Percentiles rank a stretch among this genome's conserved stretches.
Evolutionary conservation across 768 basidiomycete genomes (phyloP).

Genomic region (Tylopilus subfusipes): DNA sequence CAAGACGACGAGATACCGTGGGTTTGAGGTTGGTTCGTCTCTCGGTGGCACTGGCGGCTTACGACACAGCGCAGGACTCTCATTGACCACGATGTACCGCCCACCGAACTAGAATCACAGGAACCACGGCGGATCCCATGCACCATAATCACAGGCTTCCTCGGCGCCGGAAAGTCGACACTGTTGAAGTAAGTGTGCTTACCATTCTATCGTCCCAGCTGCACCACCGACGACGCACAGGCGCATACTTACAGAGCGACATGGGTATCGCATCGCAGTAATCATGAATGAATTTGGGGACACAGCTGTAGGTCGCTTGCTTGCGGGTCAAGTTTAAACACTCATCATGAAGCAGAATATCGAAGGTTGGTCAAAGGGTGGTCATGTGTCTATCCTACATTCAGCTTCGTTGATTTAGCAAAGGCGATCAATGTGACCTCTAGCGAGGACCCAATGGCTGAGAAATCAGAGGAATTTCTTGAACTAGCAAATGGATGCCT

Average conservation of each 20-base stretch:
- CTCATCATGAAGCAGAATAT: constrained; percentile 61
- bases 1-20: constrained; percentile 60
- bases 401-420: constrained; percentile 43
- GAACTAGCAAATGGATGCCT: constrained; percentile 95
- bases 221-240: constrained; percentile 32
- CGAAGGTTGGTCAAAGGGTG: constrained; percentile 57
- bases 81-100: constrained; percentile 26
- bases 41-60: constrained; percentile 3
- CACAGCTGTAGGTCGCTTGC: constrained; percentile 62
- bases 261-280: constrained; percentile 95
- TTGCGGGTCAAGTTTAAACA: constrained; percentile 11
- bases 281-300: constrained; percentile 99
- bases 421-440: constrained; percentile 83
- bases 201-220: background rate
- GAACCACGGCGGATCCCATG: constrained; percentile 61
- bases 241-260: constrained; percentile 86
- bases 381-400: background rate
- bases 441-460: constrained; percentile 55
- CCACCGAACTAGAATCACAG: constrained; percentile 1
- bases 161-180: constrained; percentile 94
- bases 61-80: constrained; percentile 24
- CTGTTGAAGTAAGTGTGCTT: constrained; percentile 57
- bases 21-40: constrained; percentile 23
- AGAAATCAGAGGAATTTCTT: constrained; percentile 78
- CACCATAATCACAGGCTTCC: constrained; percentile 92